phyloP scores from a whole-genome alignment of 176 grass and related monocot genomes.

The Echinochloa phyllopogon region DNA sequence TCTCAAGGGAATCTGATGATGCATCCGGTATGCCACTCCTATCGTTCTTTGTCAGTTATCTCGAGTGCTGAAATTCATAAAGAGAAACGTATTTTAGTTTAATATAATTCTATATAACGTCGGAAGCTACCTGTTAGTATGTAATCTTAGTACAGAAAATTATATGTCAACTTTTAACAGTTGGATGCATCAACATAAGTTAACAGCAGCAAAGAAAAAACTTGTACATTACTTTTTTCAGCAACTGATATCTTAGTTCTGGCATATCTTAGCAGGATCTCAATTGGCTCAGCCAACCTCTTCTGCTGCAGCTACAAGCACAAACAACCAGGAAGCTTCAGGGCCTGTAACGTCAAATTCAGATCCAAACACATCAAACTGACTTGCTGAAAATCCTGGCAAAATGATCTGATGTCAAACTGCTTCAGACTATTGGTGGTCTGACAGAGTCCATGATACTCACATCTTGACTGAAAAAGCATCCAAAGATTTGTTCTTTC shows the following conservation, averaged over 20 bases:
- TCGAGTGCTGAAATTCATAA: not conserved
- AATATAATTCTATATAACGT: not conserved
- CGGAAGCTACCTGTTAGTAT: not conserved
- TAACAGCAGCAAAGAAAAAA: not conserved
- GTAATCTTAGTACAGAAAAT: not conserved
- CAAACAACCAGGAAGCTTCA: conserved; percentile 40
- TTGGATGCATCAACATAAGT: not conserved
- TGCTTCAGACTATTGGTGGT: conserved; percentile 36
- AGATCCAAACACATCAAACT: conserved; percentile 48
- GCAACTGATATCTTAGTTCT: not conserved
- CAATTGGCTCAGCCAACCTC: conserved; percentile 48
- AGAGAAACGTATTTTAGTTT: not conserved
- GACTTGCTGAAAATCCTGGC: conserved; percentile 42
- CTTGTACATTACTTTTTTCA: not conserved
- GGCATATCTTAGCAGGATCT: conserved; percentile 51
- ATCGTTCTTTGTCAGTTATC: not conserved
- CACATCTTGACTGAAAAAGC: conserved; percentile 59
- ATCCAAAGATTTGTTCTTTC: conserved; percentile 58
- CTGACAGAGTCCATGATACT: conserved; percentile 36
- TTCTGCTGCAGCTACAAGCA: conserved; percentile 30
- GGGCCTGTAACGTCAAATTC: conserved; percentile 42
- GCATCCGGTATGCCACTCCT: conserved; percentile 46
- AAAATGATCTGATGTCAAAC: conserved; percentile 29
- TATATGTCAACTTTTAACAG: not conserved
- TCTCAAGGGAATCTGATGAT: conserved; percentile 52